Percentiles rank a stretch among this genome's conserved stretches.
Evolutionary conservation across 2,329 filamentous ascomycete species (phyloP).

Genomic region (Chlorencoelia australis): DNA sequence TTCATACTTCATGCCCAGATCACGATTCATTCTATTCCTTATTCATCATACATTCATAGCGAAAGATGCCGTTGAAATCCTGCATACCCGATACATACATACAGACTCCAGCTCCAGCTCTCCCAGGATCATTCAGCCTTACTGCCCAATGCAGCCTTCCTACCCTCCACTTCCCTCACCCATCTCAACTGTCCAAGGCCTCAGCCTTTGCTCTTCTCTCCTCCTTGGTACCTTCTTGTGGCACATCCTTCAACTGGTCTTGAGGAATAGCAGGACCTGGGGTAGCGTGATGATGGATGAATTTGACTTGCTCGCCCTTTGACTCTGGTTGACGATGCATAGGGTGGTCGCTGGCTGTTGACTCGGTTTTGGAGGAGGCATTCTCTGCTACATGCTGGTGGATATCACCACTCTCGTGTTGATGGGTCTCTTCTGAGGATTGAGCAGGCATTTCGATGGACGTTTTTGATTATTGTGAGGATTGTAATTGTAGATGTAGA

Average conservation of each 20-base stretch:
- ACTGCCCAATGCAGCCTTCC: no score
- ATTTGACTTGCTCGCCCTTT: slow-evolving; percentile 37
- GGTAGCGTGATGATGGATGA: slow-evolving; percentile 42
- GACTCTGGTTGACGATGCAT: slow-evolving; percentile 28
- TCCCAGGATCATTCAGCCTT: no score
- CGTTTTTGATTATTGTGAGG: not conserved
- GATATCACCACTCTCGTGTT: slow-evolving; percentile 23
- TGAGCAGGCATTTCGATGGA: slow-evolving; percentile 27
- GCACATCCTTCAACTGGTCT: slow-evolving; percentile 40
- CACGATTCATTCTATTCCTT: no score
- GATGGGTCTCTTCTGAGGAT: slow-evolving; percentile 29
- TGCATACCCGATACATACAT: no score
- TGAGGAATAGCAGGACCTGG: slow-evolving; percentile 48
- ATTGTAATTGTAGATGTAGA: not conserved
- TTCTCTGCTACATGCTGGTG: slow-evolving; percentile 31
- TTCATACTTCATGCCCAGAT: no score
- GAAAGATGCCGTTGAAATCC: no score
- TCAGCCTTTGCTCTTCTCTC: slow-evolving; percentile 43
- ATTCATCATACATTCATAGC: no score
- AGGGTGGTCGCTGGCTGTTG: slow-evolving; percentile 29
- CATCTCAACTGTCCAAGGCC: slow-evolving; percentile 4
- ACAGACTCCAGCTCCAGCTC: no score
- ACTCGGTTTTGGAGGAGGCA: slow-evolving; percentile 27
- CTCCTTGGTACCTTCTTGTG: slow-evolving; percentile 55
- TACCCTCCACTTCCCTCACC: no score